Evolutionary conservation across 495 filamentous ascomycete genomes (phyloP), one percentile per base, ranked within the genome.

Genomic region (Xylaria longipes): DNA sequence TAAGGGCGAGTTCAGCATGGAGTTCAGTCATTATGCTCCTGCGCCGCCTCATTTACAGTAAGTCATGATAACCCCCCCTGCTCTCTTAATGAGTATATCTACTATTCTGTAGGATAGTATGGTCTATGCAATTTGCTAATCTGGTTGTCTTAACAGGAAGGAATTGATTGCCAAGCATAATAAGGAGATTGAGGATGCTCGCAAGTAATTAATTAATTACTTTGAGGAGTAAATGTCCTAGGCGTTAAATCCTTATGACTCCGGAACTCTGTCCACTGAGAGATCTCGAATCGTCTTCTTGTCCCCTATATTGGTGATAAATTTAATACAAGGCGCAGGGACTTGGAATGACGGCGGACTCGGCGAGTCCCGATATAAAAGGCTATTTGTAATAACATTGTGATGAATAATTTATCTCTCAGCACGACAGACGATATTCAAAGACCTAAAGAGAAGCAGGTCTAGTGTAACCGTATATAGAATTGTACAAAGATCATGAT

Each of bases 1-100:
- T 65, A 99, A 99, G 87, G 97, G 97, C 74, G 97, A 99, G 85
- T 99, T 97, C 77, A 91, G 87, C 72, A 99, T 99, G 97, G 97
- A 99, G 85, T 99, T 98, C 81, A 93, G 91, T 79, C 95, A 98
- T 83, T 98, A 99, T 79, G 89, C 91, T 68, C 86, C 93, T 66
- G 93, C 95, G 73, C 92, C 94, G 62, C 89, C 90, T 71, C 95
- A 98, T 76, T 78, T 98, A 80, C 97, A 99, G 92, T 93, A 90
- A 78, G 90, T 89, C 75, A 14, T 57, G n/a, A 22, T 39, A 20
- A 35, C 31, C 66, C 29, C 20, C 64, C 54, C 33, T 41, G 41
- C 61, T 11, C 8, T 27, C 6, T 33, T 22, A 7, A 41, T 48
- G 35, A 1, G 29, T 3, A 7, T 57, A 39, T 39, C 33, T 76